Evolutionary conservation across 2,329 filamentous ascomycete species (phyloP).

Genomic region (Hypoxylon sp.): DNA sequence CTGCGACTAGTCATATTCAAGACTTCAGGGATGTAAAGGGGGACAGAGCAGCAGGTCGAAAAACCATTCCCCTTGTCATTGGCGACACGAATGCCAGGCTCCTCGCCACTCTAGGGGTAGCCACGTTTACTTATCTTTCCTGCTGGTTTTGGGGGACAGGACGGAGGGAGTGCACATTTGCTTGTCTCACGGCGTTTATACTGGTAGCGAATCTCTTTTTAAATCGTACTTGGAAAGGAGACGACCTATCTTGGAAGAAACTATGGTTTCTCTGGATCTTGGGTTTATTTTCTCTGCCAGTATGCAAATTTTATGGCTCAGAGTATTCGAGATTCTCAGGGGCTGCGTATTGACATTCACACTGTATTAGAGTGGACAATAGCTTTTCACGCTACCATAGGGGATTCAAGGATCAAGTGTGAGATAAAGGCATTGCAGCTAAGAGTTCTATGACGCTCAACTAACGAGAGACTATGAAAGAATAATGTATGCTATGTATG

Average conservation of each 20-base stretch:
- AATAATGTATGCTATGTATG: conserved; percentile 16
- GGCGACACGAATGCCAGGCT: conserved; percentile 21
- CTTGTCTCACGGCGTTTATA: not conserved
- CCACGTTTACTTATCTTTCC: not conserved
- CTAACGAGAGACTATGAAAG: conserved; percentile 15
- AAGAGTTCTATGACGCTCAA: not conserved
- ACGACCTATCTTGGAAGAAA: not conserved
- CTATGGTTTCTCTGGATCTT: not conserved
- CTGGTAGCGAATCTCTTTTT: conserved; percentile 9
- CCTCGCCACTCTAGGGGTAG: not conserved
- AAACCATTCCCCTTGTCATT: conserved; percentile 24
- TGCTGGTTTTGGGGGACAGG: conserved; percentile 22
- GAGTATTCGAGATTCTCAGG: no score
- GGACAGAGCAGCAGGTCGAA: conserved; percentile 22
- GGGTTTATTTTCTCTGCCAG: no score
- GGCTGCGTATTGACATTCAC: no score
- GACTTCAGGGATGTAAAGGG: conserved; percentile 36
- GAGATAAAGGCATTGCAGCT: not conserved
- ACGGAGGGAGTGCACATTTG: not conserved
- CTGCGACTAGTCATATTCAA: conserved; percentile 21
- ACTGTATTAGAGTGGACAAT: no score
- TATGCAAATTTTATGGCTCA: no score
- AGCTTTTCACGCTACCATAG: no score
- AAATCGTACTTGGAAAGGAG: not conserved
- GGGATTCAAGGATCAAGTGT: not conserved